Evolutionary conservation across 768 basidiomycete genomes (phyloP).

Genomic region (Mycena rebaudengoi): DNA sequence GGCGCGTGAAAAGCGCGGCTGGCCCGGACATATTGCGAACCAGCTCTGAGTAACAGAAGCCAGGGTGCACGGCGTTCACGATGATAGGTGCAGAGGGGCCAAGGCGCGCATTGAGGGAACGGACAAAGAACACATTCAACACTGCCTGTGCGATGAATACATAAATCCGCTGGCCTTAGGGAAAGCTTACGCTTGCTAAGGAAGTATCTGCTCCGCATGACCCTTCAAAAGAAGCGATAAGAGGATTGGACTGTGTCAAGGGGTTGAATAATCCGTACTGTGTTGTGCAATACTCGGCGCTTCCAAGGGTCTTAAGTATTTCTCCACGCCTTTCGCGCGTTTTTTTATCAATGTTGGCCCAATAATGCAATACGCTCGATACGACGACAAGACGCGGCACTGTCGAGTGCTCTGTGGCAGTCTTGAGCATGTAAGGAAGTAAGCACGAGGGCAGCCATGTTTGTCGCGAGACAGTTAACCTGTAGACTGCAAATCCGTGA

Average conservation of each 20-base stretch:
- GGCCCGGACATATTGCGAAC: too few species aligned
- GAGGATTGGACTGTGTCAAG: neutral
- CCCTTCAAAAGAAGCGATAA: neutral
- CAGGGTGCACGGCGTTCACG: constrained; percentile 28
- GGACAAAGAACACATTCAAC: constrained; percentile 28
- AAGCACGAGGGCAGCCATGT: constrained; percentile 35
- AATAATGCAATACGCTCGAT: constrained; percentile 35
- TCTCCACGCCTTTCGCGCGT: neutral
- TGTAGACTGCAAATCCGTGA: too few species aligned
- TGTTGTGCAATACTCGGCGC: constrained; percentile 24
- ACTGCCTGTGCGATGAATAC: constrained; percentile 5
- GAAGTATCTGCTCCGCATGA: neutral
- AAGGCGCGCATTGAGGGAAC: constrained; percentile 13
- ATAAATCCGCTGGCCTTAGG: neutral
- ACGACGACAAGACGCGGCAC: constrained; percentile 32
- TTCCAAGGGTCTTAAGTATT: constrained; percentile 27
- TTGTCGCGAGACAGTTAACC: constrained; percentile 41
- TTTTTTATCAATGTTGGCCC: neutral
- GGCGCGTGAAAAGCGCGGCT: too few species aligned
- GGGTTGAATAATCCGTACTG: neutral
- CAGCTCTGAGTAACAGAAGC: constrained; percentile 28
- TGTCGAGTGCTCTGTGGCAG: constrained; percentile 18
- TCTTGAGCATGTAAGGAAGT: constrained; percentile 39
- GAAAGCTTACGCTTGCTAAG: constrained; percentile 19
- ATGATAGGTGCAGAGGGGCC: constrained; percentile 12